These are phyloP conservation scores for Aspergillus nanangensis DNA, from an alignment of 495 filamentous ascomycete species.

Conservation along the genomic window DNA sequence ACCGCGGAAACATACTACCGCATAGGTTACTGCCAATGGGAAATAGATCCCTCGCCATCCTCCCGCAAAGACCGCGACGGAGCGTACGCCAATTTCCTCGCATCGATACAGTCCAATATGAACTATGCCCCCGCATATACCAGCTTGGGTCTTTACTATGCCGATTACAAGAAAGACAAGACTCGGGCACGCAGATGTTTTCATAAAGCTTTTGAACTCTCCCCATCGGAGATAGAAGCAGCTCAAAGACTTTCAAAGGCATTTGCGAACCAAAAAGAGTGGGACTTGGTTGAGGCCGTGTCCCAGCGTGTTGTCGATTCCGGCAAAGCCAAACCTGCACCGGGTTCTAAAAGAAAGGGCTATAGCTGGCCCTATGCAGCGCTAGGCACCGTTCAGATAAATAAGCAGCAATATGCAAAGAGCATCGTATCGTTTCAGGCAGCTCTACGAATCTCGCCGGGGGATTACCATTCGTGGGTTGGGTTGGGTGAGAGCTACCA, in stretches of 20 bases:
- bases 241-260: constrained; percentile 79
- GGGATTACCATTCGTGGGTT: constrained; percentile 92
- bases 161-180: constrained; percentile 83
- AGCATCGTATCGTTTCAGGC: constrained; percentile 88
- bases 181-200: constrained; percentile 84
- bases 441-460: constrained; percentile 75
- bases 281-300: constrained; percentile 92
- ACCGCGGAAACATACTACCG: constrained; percentile 81
- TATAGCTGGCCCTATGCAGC: constrained; percentile 97
- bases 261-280: constrained; percentile 87
- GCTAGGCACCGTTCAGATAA: constrained; percentile 91
- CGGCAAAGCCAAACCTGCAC: constrained; percentile 80
- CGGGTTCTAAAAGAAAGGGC: constrained; percentile 84
- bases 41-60: constrained; percentile 61
- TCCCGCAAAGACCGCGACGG: constrained; percentile 72
- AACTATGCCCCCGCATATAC: constrained; percentile 93
- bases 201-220: constrained; percentile 94
- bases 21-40: constrained; percentile 86
- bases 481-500: constrained; percentile 95
- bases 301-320: constrained; percentile 90
- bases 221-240: constrained; percentile 77
- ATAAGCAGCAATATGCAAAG: constrained; percentile 83
- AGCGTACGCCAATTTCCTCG: constrained; percentile 78
- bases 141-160: constrained; percentile 90
- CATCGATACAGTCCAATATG: constrained; percentile 78